Evolutionary conservation across 2,329 filamentous ascomycete genomes (phyloP).

Genomic region (Cladosporium sp.): DNA sequence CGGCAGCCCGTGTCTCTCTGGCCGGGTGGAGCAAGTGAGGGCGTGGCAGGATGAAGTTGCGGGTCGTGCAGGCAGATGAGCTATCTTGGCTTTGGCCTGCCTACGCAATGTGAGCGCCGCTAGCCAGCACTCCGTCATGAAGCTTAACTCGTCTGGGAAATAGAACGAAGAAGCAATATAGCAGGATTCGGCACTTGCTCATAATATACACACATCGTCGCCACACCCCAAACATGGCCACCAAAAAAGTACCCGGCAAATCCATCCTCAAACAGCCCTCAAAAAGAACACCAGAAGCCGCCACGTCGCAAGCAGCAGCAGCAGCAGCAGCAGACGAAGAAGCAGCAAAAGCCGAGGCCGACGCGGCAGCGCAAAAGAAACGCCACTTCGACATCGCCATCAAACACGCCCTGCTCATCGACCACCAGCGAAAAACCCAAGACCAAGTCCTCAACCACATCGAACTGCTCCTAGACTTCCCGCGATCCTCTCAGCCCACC

Average conservation of each 20-base stretch:
- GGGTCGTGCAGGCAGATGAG: neutral
- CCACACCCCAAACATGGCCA: conserved; percentile 26
- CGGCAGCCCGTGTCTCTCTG: neutral
- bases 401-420: conserved; percentile 78
- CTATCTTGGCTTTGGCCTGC: neutral
- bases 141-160: neutral
- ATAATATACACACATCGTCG: neutral
- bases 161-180: neutral
- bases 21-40: neutral
- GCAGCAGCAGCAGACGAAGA: conserved; percentile 27
- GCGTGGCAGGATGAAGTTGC: neutral
- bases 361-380: conserved; percentile 32
- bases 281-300: conserved; percentile 30
- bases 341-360: conserved; percentile 32
- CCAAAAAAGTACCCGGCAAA: conserved; percentile 38
- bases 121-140: neutral
- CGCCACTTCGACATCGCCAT: conserved; percentile 66
- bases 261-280: conserved; percentile 48
- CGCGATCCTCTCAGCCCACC: conserved; percentile 52
- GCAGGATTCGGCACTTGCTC: neutral
- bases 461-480: conserved; percentile 68
- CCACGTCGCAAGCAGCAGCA: conserved; percentile 24
- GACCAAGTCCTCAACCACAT: conserved; percentile 70
- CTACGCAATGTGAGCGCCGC: neutral
- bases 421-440: conserved; percentile 79